These are phyloP conservation scores for Stachybotrys echinatus DNA, from an alignment of 2,329 filamentous ascomycete genomes.

Conservation along the genomic window DNA sequence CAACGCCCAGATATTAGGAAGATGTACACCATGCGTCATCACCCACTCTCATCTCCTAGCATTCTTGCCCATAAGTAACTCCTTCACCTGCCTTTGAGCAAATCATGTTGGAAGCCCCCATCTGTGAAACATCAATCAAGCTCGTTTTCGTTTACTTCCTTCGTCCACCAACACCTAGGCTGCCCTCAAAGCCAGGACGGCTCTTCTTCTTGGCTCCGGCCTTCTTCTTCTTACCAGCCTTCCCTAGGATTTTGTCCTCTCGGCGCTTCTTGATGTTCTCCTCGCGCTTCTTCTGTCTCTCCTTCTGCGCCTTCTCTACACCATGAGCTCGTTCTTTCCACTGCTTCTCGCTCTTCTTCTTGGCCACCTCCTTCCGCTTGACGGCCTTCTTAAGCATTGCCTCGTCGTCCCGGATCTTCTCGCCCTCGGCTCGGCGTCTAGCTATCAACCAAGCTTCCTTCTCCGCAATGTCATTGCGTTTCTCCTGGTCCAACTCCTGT, in stretches of 20 bases:
- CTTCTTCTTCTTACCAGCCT: conserved; percentile 54
- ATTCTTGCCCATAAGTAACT: no score
- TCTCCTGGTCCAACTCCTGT: conserved; percentile 67
- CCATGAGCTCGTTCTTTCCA: conserved; percentile 72
- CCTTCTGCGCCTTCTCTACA: conserved; percentile 70
- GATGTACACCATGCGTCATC: neutral
- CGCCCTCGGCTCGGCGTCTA: conserved; percentile 81
- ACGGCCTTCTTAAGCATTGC: conserved; percentile 86
- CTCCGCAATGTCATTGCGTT: conserved; percentile 81
- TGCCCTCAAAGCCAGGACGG: conserved; percentile 65
- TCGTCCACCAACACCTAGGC: conserved; percentile 52
- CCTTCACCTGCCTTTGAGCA: no score
- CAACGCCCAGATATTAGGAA: neutral
- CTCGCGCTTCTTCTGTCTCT: conserved; percentile 76
- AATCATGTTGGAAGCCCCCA: no score
- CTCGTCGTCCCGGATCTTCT: conserved; percentile 83
- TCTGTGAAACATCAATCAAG: no score
- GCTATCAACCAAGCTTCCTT: conserved; percentile 95
- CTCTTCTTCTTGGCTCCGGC: conserved; percentile 37
- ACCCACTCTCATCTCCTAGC: neutral
- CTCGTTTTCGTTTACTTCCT: conserved; percentile 41
- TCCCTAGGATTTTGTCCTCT: conserved; percentile 63
- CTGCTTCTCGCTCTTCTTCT: conserved; percentile 87
- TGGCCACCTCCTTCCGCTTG: conserved; percentile 84
- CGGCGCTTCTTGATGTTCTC: conserved; percentile 70